phyloP scores from a whole-genome alignment of 495 filamentous ascomycete genomes.

The Tuber umbilicatum region DNA sequence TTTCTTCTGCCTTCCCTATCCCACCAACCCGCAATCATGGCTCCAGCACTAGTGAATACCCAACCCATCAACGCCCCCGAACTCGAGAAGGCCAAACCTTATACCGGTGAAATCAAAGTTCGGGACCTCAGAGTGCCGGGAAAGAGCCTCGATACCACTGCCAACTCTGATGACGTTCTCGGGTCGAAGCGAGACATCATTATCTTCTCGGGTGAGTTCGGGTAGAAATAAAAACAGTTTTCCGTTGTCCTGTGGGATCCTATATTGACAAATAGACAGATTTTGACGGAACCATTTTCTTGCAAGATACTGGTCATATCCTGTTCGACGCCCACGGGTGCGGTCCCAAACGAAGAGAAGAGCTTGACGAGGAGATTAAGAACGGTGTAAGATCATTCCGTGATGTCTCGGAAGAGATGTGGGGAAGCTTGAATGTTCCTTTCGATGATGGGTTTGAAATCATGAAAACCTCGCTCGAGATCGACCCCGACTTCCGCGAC shows the following conservation, averaged over 20 bases:
- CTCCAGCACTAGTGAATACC: slow-evolving; percentile 33
- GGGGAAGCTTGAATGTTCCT: slow-evolving; percentile 60
- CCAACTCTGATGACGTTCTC: slow-evolving; percentile 29
- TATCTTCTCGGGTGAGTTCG: slow-evolving; percentile 38
- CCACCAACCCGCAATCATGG: slow-evolving; percentile 29
- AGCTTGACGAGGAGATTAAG: slow-evolving; percentile 62
- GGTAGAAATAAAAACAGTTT: background rate
- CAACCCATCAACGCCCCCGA: slow-evolving; percentile 32
- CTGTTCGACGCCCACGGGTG: slow-evolving; percentile 65
- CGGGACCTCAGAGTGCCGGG: slow-evolving; percentile 38
- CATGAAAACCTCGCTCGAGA: slow-evolving; percentile 58
- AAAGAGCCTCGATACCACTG: slow-evolving; percentile 29
- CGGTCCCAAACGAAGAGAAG: slow-evolving; percentile 51
- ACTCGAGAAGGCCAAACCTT: slow-evolving; percentile 25
- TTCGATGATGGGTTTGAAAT: slow-evolving; percentile 69
- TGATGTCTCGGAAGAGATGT: slow-evolving; percentile 73
- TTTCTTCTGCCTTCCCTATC: slow-evolving; percentile 5
- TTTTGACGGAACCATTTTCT: slow-evolving; percentile 73
- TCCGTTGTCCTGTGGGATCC: background rate
- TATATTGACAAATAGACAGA: slow-evolving; percentile 45
- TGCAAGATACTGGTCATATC: slow-evolving; percentile 72
- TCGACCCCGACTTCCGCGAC: slow-evolving; percentile 59
- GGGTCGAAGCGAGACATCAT: slow-evolving; percentile 41
- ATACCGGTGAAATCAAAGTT: slow-evolving; percentile 36
- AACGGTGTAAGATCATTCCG: slow-evolving; percentile 61